These are phyloP conservation scores for Sphagnum fallax DNA, from an alignment of 228 moss, liverwort and hornwort species.

Conservation along the genomic window DNA sequence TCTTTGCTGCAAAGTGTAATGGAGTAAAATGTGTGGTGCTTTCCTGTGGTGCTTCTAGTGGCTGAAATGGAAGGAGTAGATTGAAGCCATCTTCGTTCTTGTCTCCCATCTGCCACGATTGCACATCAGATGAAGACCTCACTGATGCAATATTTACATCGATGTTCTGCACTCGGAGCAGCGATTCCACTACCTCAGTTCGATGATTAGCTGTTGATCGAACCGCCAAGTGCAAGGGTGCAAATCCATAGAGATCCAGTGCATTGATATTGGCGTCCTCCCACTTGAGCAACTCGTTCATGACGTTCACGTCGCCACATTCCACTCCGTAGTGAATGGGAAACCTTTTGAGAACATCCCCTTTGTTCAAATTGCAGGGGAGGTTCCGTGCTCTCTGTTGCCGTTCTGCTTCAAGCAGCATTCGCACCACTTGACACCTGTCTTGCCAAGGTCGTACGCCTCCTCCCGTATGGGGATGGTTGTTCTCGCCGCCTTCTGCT, in stretches of 20 bases:
- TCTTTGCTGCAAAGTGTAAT: too few relatives aligned
- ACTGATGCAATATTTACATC: too few relatives aligned
- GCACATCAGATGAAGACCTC: too few relatives aligned
- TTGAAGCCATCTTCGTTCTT: too few relatives aligned
- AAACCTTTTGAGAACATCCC: constrained; percentile 34
- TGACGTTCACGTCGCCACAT: constrained; percentile 28
- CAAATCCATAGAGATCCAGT: constrained; percentile 27
- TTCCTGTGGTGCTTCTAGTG: too few relatives aligned
- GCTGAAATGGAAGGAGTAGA: too few relatives aligned
- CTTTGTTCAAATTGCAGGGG: constrained; percentile 18
- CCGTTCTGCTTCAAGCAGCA: constrained; percentile 26
- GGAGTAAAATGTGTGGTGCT: too few relatives aligned
- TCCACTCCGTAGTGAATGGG: constrained; percentile 41
- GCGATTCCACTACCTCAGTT: constrained; percentile 14
- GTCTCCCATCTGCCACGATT: too few relatives aligned
- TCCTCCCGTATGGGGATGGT: too few relatives aligned
- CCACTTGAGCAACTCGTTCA: constrained; percentile 27
- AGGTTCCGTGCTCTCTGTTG: constrained; percentile 15
- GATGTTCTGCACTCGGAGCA: constrained; percentile 4
- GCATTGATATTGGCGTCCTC: constrained; percentile 18
- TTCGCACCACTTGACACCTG: constrained; percentile 17
- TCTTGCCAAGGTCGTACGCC: constrained; percentile 6
- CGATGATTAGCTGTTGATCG: constrained; percentile 11
- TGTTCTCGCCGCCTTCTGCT: constrained; percentile 19
- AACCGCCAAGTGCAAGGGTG: constrained; percentile 38